Conservation (phyloP, 1,139 yeast species). For the Lodderomyces oxycetoniae region DNA sequence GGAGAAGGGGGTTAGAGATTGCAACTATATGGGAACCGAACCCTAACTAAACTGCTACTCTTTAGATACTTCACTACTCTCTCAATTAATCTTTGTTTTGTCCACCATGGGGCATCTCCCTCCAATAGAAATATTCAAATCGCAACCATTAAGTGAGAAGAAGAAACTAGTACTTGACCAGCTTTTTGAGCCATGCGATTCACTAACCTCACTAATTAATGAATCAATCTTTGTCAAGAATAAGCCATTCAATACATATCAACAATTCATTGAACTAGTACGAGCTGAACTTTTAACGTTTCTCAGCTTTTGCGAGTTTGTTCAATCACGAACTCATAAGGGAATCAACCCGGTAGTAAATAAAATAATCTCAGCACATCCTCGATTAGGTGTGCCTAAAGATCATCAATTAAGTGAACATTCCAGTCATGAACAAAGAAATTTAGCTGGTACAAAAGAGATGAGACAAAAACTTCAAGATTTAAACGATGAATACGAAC, state of each 20-base stretch:
- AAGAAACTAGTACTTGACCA: slow-evolving; percentile 45
- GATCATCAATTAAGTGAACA: slow-evolving; percentile 50
- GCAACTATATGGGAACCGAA: no score
- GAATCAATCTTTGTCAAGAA: slow-evolving; percentile 28
- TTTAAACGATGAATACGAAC: slow-evolving; percentile 63
- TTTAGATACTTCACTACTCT: not conserved
- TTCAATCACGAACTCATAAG: slow-evolving; percentile 15
- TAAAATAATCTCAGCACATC: slow-evolving; percentile 77
- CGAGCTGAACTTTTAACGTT: slow-evolving; percentile 35
- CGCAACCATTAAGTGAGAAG: slow-evolving; percentile 18
- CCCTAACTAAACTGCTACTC: no score
- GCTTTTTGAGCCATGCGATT: slow-evolving; percentile 64
- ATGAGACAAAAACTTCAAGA: slow-evolving; percentile 31
- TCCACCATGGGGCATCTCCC: slow-evolving; percentile 18
- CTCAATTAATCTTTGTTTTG: not conserved
- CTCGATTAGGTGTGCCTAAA: slow-evolving; percentile 68
- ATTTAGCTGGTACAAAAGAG: slow-evolving; percentile 42
- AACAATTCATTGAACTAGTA: slow-evolving; percentile 47
- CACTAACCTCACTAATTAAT: slow-evolving; percentile 42
- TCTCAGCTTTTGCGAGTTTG: slow-evolving; percentile 22
- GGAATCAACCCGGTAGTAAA: slow-evolving; percentile 31
- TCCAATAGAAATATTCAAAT: slow-evolving; percentile 17
- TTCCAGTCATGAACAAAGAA: slow-evolving; percentile 67
- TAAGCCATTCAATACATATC: slow-evolving; percentile 28
- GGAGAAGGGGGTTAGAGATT: no score